Evolutionary conservation across 495 filamentous ascomycete genomes (phyloP), one percentile per base, ranked within the genome.

Genomic region (Tuber indicum): DNA sequence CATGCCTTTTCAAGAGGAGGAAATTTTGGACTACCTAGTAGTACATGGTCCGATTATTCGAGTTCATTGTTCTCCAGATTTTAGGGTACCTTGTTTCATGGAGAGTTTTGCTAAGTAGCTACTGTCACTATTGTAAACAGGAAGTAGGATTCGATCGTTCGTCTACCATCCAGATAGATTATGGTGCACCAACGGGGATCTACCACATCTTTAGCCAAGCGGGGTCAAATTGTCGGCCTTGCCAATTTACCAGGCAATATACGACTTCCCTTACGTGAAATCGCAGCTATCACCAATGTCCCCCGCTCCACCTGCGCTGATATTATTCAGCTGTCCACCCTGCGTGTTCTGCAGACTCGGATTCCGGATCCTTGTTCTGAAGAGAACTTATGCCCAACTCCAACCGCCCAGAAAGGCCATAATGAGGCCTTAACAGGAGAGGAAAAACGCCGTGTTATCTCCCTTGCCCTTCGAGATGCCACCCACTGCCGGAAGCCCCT

Each of bases 401-500:
- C 62, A 3, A 74, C 70, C 12, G 49, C 26, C 9, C 19, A 23
- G 17, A 74, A 74, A 49, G 41, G 16, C 1, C 41, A 41, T 21
- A 74, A 71, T n/a, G 32, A 74, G 1, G 16, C 36, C 1, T 17
- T 77, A 26, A 43, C 36, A 4, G 16, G 39, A 39, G 39, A n/a
- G 26, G 32, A 76, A 19, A 62, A 72, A 41, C 21, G 62, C 21
- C 6, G 41, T 32, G 39, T 74, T 8, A 74, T 71, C 58, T 6
- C 39, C 2, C 26, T 77, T 6, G 58, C 72, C 12, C 26, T 77
- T 14, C 14, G 4, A 3, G 62, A 77, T 58, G 70, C 43, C 3
- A 69, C 75, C n/a, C 58, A 74, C 32, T 74, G 58, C 44, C 58
- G 58, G 9, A 70, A 42, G 43, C 39, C 75, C 12, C 43, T 74